These are phyloP conservation scores for Nicotiana tabacum DNA, from an alignment of 257 asterid genomes.

Conservation along the genomic window DNA sequence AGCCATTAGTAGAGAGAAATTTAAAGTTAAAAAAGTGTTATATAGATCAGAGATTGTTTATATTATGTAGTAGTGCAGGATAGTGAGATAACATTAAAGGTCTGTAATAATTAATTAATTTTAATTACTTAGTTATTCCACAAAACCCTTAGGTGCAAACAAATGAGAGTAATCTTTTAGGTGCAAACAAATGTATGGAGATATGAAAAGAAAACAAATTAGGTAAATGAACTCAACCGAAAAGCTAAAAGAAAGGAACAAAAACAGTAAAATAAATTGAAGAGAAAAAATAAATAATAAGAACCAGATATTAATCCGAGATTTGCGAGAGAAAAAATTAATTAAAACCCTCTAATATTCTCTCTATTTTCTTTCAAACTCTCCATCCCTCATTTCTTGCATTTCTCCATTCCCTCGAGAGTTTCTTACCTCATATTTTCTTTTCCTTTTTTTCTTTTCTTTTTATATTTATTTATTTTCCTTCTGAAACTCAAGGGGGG, in stretches of 20 bases:
- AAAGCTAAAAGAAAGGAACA: neutral
- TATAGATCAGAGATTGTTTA: too few species aligned
- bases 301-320: neutral
- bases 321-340: neutral
- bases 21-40: too few species aligned
- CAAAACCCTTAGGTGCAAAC: too few species aligned
- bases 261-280: neutral
- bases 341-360: neutral
- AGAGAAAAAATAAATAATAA: neutral
- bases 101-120: too few species aligned
- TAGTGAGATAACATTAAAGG: too few species aligned
- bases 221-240: neutral
- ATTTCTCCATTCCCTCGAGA: slow-evolving; percentile 15
- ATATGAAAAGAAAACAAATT: neutral
- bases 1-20: too few species aligned
- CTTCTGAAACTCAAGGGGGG: slow-evolving; percentile 13
- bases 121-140: too few species aligned
- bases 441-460: neutral
- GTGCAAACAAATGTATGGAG: neutral
- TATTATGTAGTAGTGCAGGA: too few species aligned
- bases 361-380: neutral
- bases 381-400: neutral
- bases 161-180: neutral
- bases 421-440: neutral
- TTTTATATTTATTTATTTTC: neutral